Conservation (phyloP, 306 rosid species). For the Sphenostylis stenocarpa region DNA sequence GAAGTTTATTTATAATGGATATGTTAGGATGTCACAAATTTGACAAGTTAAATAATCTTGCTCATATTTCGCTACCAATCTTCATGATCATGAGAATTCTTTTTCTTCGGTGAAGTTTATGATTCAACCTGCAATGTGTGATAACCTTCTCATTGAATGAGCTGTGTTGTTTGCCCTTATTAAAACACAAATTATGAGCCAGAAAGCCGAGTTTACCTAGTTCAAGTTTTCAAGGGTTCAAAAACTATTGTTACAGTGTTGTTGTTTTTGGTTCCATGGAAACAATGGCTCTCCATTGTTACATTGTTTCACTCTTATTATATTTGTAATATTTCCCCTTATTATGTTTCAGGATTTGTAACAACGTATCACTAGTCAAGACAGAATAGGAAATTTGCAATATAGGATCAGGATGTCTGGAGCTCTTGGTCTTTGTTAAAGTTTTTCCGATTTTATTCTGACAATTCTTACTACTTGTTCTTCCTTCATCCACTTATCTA, state of each 20-base stretch:
- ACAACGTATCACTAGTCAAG: slow-evolving; percentile 20
- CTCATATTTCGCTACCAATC: background rate
- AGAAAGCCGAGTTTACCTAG: background rate
- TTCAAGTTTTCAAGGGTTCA: slow-evolving; percentile 2
- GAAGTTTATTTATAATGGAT: background rate
- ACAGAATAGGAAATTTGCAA: slow-evolving; percentile 20
- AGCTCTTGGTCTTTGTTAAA: slow-evolving; percentile 22
- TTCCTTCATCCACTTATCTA: slow-evolving; percentile 3
- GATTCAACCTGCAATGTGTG: slow-evolving; percentile 6
- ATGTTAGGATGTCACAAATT: slow-evolving; percentile 9
- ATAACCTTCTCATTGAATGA: slow-evolving; percentile 10
- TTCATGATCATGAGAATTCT: background rate
- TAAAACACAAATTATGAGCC: background rate
- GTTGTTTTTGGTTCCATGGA: slow-evolving; percentile 7
- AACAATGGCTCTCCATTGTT: background rate
- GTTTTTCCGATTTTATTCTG: slow-evolving; percentile 24
- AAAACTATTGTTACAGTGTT: background rate
- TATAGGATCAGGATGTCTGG: slow-evolving; percentile 20
- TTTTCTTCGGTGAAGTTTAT: background rate
- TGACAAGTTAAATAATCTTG: background rate
- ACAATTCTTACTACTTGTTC: background rate
- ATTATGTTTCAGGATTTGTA: slow-evolving; percentile 41
- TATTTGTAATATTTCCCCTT: too few relatives aligned
- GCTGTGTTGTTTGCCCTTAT: background rate
- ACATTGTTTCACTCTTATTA: too few relatives aligned